Percentiles rank a stretch among this genome's conserved stretches.
Evolutionary conservation across 2,329 filamentous ascomycete species (phyloP).

Genomic region (Zalaria obscura): DNA sequence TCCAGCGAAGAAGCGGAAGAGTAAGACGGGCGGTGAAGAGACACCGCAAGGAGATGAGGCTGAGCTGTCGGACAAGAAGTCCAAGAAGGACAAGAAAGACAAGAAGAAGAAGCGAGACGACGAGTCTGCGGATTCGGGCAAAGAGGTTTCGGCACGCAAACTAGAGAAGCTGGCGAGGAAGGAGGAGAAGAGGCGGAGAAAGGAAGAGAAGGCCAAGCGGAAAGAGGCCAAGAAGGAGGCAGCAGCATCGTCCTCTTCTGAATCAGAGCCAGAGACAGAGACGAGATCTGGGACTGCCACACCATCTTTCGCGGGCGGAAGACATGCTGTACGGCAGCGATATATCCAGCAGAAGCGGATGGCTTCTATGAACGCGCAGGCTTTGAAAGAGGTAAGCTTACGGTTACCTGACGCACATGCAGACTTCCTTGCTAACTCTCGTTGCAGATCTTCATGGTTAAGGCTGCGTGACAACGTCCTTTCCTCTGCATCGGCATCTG

Average conservation of each 20-base stretch:
- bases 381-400: conserved; percentile 62
- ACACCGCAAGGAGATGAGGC: conserved; percentile 6
- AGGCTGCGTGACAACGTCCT: conserved; percentile 19
- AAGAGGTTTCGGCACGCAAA: conserved; percentile 31
- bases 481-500: not conserved
- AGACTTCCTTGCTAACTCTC: conserved; percentile 6
- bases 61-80: conserved; percentile 10
- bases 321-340: conserved; percentile 62
- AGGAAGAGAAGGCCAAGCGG: conserved; percentile 26
- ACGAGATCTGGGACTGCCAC: conserved; percentile 6
- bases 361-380: conserved; percentile 66
- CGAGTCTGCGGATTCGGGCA: conserved; percentile 22
- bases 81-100: conserved; percentile 17
- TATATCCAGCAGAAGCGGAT: conserved; percentile 82
- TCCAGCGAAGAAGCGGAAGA: conserved; percentile 2
- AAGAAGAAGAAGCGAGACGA: conserved; percentile 13
- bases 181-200: conserved; percentile 32
- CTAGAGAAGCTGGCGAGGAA: conserved; percentile 33
- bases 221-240: conserved; percentile 13
- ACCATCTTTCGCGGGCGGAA: conserved; percentile 15
- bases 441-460: conserved; percentile 55
- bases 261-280: not conserved
- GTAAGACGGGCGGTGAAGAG: conserved; percentile 11
- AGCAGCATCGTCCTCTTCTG: conserved; percentile 1
- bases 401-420: conserved; percentile 5